Conservation (phyloP, 177 flowering plant genomes). For the Vitis hybrid region DNA sequence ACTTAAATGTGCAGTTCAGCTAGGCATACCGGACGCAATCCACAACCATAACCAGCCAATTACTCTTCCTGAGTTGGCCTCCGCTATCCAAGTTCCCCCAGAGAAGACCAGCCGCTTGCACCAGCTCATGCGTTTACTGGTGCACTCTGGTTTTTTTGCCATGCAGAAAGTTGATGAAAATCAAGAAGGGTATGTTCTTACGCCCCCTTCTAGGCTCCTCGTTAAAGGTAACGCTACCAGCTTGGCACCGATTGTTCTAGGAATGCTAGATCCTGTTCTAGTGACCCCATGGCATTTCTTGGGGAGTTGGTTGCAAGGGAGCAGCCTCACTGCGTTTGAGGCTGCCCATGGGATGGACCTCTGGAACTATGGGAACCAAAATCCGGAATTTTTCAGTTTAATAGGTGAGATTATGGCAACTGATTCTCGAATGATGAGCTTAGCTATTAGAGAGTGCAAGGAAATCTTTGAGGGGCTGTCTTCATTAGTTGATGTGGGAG, state of each 20-base stretch:
- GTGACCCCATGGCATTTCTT: conserved; percentile 18
- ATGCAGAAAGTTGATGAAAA: conserved; percentile 1
- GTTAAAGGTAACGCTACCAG: conserved; percentile 6
- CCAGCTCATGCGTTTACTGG: conserved; percentile 42
- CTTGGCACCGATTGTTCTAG: conserved; percentile 13
- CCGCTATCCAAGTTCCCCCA: conserved; percentile 22
- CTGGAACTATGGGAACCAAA: conserved; percentile 12
- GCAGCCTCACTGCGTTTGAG: conserved; percentile 21
- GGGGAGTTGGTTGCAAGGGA: conserved; percentile 18
- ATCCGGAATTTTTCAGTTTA: conserved; percentile 8
- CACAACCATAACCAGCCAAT: conserved; percentile 37
- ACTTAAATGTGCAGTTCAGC: conserved; percentile 42
- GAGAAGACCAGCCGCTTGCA: conserved; percentile 15
- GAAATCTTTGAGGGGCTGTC: conserved; percentile 22
- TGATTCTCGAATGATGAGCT: conserved; percentile 17
- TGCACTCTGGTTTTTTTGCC: conserved; percentile 37
- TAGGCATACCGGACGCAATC: conserved; percentile 42
- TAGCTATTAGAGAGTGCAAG: conserved; percentile 18
- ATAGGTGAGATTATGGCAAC: conserved; percentile 28
- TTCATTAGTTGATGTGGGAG: conserved; percentile 45
- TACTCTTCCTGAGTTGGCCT: conserved; percentile 30
- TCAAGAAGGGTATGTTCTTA: conserved; percentile 21
- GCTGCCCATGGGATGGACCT: conserved; percentile 18
- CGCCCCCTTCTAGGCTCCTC: conserved; percentile 22
- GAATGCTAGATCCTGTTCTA: conserved; percentile 14